phyloP scores from a whole-genome alignment of 768 basidiomycete species.

The Rickenella mellea region DNA sequence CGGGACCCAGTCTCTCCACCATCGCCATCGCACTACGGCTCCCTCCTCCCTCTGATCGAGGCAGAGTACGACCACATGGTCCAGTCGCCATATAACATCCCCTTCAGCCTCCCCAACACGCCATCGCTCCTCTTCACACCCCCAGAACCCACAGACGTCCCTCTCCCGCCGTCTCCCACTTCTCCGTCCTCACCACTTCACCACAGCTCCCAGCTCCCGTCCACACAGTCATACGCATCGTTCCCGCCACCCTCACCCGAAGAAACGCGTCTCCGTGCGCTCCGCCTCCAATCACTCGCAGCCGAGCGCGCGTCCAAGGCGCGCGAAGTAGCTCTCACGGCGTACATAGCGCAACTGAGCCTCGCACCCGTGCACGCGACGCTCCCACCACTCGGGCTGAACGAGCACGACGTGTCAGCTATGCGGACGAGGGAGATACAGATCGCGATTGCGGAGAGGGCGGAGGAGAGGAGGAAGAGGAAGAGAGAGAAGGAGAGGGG shows the following conservation, averaged over 20 bases:
- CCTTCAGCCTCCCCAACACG: too few relatives aligned
- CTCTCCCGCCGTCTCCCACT: neutral
- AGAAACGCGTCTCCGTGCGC: neutral
- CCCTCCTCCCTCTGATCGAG: too few relatives aligned
- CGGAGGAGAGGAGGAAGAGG: neutral
- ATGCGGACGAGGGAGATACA: too few relatives aligned
- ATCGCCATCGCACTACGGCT: too few relatives aligned
- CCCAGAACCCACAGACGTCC: neutral
- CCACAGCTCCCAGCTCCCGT: neutral
- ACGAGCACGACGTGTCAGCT: neutral
- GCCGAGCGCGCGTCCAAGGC: neutral
- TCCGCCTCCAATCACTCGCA: neutral
- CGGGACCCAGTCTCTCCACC: too few relatives aligned
- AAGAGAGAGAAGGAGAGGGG: conserved; percentile 1
- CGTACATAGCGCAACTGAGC: neutral
- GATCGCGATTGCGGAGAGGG: neutral
- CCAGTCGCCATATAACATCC: too few relatives aligned
- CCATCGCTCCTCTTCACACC: neutral
- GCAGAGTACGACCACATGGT: too few relatives aligned
- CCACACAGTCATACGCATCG: neutral
- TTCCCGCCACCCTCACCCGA: neutral
- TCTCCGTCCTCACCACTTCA: neutral
- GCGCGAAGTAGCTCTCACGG: neutral
- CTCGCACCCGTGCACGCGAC: neutral
- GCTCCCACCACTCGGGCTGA: neutral